Evolutionary conservation across 257 asterid genomes (phyloP).

Genomic region (Ilex asprella): DNA sequence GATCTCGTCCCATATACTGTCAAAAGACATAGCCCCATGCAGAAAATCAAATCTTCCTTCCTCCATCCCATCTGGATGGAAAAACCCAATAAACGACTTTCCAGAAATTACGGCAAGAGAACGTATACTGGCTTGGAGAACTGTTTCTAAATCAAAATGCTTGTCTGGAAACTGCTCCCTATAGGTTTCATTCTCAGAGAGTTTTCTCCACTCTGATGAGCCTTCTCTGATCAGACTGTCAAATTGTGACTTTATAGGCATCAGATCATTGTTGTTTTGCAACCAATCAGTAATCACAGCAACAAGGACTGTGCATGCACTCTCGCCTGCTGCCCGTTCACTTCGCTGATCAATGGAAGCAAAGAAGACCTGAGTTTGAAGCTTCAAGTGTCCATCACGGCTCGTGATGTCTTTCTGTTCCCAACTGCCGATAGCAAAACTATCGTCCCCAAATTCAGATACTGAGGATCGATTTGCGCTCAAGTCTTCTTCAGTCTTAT

Average conservation of each 20-base stretch:
- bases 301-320: slow-evolving; percentile 94
- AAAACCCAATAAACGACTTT: slow-evolving; percentile 85
- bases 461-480: slow-evolving; percentile 46
- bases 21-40: slow-evolving; percentile 90
- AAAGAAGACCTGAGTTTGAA: slow-evolving; percentile 69
- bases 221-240: slow-evolving; percentile 81
- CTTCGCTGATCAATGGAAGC: slow-evolving; percentile 47
- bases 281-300: slow-evolving; percentile 94
- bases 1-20: slow-evolving; percentile 89
- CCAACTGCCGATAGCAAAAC: slow-evolving; percentile 83
- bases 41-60: slow-evolving; percentile 71
- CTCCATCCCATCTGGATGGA: slow-evolving; percentile 67
- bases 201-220: slow-evolving; percentile 89
- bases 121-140: slow-evolving; percentile 66
- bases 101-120: slow-evolving; percentile 55
- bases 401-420: slow-evolving; percentile 73
- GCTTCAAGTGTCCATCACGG: slow-evolving; percentile 79
- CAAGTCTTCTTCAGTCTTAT: slow-evolving; percentile 63
- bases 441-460: slow-evolving; percentile 91
- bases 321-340: slow-evolving; percentile 69
- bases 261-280: slow-evolving; percentile 51
- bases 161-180: slow-evolving; percentile 68
- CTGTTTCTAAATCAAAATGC: slow-evolving; percentile 92
- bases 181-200: slow-evolving; percentile 61
- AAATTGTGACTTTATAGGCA: slow-evolving; percentile 93